Percentiles rank a stretch among this genome's conserved stretches.
phyloP scores from a whole-genome alignment of 345 rosid species.

The Brassica nigra region DNA sequence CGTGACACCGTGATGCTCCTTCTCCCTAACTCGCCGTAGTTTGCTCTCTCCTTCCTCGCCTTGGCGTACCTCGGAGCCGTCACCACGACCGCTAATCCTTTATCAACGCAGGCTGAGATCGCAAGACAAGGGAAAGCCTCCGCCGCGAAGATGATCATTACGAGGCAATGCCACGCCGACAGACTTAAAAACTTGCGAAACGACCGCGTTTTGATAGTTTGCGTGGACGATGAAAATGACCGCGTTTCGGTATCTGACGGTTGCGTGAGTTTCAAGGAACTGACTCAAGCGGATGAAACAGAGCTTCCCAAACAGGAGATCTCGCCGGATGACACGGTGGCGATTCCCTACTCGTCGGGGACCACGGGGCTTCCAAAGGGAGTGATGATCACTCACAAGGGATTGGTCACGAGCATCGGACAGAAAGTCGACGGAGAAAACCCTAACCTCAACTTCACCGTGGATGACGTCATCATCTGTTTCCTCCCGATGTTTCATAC shows the following conservation, averaged over 20 bases:
- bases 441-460: conserved; percentile 54
- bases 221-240: background rate
- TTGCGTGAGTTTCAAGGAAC: conserved; percentile 56
- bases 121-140: background rate
- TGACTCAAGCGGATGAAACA: conserved; percentile 31
- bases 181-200: background rate
- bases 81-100: background rate
- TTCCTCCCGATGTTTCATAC: conserved; percentile 54
- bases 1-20: background rate
- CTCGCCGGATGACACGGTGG: conserved; percentile 66
- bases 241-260: conserved; percentile 34
- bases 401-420: conserved; percentile 31
- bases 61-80: background rate
- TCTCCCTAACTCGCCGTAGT: background rate
- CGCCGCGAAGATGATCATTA: background rate
- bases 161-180: background rate
- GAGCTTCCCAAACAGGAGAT: conserved; percentile 44
- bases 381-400: conserved; percentile 83
- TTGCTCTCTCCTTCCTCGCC: background rate
- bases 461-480: conserved; percentile 48
- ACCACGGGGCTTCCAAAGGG: conserved; percentile 96
- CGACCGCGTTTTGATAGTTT: background rate
- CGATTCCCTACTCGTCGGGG: conserved; percentile 88
- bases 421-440: conserved; percentile 96
- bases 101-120: background rate